A percentile compares a stretch with the other conserved stretches of the same genome.
phyloP scores from a whole-genome alignment of 140 eudicot species.

The Cichorium intybus region DNA sequence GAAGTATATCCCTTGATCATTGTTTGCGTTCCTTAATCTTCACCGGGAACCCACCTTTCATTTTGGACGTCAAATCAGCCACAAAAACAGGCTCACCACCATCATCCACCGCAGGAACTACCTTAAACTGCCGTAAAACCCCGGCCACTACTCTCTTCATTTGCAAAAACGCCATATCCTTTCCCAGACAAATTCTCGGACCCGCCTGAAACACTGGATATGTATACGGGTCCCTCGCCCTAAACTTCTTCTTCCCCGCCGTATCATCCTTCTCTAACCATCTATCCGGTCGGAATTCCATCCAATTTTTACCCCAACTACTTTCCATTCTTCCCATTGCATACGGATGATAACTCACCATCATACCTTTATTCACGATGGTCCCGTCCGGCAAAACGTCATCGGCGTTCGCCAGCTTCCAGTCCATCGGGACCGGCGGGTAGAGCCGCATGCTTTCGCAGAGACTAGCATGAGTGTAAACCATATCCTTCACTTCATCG shows the following conservation, averaged over 20 bases:
- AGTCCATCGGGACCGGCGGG: slow-evolving; percentile 37
- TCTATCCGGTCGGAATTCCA: slow-evolving; percentile 63
- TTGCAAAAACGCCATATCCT: slow-evolving; percentile 86
- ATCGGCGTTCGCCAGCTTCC: slow-evolving; percentile 26
- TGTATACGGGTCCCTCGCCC: slow-evolving; percentile 40
- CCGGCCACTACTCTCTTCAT: slow-evolving; percentile 80
- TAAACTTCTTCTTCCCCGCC: slow-evolving; percentile 40
- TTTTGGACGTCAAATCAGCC: slow-evolving; percentile 52
- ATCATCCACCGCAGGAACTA: slow-evolving; percentile 56
- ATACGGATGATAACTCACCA: slow-evolving; percentile 46
- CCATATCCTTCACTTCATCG: slow-evolving; percentile 43
- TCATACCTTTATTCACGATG: slow-evolving; percentile 36
- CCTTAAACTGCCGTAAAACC: slow-evolving; percentile 52
- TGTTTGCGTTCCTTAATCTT: slow-evolving; percentile 34
- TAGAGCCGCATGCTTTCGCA: slow-evolving; percentile 49
- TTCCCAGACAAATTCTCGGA: slow-evolving; percentile 81
- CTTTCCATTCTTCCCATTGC: slow-evolving; percentile 75
- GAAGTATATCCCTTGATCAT: no score
- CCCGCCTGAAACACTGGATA: slow-evolving; percentile 91
- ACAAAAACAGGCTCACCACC: slow-evolving; percentile 50
- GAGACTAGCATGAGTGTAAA: slow-evolving; percentile 47
- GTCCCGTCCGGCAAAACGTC: slow-evolving; percentile 61
- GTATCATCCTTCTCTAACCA: slow-evolving; percentile 57
- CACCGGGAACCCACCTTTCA: slow-evolving; percentile 72
- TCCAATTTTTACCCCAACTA: slow-evolving; percentile 73